These are phyloP conservation scores for Pugionium cornutum DNA, from an alignment of 345 rosid genomes.

Conservation along the genomic window DNA sequence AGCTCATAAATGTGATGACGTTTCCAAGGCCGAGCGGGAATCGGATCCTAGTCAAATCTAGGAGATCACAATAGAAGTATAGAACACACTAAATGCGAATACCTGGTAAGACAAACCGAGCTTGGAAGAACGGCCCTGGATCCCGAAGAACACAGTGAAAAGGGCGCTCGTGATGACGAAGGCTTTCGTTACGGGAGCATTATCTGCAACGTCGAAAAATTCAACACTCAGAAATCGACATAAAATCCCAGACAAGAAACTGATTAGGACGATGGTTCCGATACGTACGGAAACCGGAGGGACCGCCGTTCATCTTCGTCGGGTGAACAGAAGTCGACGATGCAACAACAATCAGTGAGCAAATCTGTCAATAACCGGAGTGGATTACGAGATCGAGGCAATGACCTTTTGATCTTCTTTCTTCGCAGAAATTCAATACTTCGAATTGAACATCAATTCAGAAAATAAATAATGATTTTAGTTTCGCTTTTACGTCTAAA, in stretches of 20 bases:
- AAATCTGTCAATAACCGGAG: neutral
- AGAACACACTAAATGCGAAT: neutral
- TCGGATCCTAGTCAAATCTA: neutral
- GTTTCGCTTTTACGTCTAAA: neutral
- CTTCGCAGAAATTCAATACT: conserved; percentile 1
- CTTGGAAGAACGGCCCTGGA: conserved; percentile 65
- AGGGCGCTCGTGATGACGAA: conserved; percentile 65
- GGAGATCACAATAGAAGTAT: neutral
- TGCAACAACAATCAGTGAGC: conserved; percentile 12
- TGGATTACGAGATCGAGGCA: conserved; percentile 29
- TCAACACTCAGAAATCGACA: conserved; percentile 15
- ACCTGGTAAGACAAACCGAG: conserved; percentile 93
- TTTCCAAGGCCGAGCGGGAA: neutral
- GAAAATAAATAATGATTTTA: neutral
- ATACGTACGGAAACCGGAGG: conserved; percentile 88
- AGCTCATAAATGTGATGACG: neutral
- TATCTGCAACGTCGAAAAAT: conserved; percentile 47
- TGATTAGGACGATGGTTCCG: neutral
- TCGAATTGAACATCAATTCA: conserved; percentile 14
- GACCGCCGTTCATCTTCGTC: conserved; percentile 96
- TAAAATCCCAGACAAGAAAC: neutral
- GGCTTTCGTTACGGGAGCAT: conserved; percentile 79
- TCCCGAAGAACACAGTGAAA: conserved; percentile 80
- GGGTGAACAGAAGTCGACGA: conserved; percentile 24
- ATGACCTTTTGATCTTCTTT: conserved; percentile 30